A percentile compares a stretch with the other conserved stretches of the same genome.
Conservation (phyloP, 257 asterid species). For the Petunia axillaris region DNA sequence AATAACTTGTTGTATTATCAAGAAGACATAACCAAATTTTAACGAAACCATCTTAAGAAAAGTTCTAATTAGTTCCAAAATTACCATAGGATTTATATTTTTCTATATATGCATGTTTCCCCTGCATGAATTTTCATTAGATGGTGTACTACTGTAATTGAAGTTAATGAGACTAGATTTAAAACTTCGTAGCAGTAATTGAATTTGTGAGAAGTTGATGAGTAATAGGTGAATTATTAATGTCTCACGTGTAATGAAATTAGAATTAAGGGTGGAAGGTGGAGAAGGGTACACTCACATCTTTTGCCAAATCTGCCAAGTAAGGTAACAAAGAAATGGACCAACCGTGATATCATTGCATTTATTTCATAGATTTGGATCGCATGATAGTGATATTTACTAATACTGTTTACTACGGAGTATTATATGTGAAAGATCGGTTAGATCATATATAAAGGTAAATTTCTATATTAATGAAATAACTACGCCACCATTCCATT, state of each 20-base stretch:
- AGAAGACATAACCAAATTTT: not conserved
- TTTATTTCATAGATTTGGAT: not conserved
- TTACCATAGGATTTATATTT: too few species aligned
- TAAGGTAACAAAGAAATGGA: not conserved
- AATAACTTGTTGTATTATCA: not conserved
- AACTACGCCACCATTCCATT: too few species aligned
- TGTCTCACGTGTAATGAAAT: not conserved
- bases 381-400: slow-evolving; percentile 3
- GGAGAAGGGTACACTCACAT: not conserved
- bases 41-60: not conserved
- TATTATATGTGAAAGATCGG: too few species aligned
- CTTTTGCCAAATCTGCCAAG: not conserved
- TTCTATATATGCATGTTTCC: too few species aligned
- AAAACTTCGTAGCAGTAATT: not conserved
- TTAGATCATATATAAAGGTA: too few species aligned
- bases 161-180: not conserved
- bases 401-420: not conserved
- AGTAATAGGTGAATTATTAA: not conserved
- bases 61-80: too few species aligned
- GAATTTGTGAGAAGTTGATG: not conserved
- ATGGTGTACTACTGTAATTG: not conserved
- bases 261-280: not conserved
- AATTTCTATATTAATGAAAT: too few species aligned
- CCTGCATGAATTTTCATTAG: too few species aligned
- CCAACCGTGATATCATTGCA: not conserved